These are phyloP conservation scores for Clitoria ternatea DNA, from an alignment of 306 rosid genomes.

Conservation along the genomic window DNA sequence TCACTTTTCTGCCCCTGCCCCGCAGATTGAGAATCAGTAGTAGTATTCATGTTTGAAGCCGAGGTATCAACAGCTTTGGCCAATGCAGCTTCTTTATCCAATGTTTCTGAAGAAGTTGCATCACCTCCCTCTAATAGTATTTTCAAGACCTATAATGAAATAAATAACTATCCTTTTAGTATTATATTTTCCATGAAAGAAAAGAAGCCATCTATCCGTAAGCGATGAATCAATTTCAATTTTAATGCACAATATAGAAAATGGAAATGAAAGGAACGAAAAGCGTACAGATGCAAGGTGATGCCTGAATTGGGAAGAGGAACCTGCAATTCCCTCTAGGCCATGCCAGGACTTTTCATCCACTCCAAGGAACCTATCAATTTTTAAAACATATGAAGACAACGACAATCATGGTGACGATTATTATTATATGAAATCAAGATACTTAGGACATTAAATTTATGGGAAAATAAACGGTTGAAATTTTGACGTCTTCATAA, in stretches of 20 bases:
- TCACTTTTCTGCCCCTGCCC: conserved; percentile 39
- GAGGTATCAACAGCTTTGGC: conserved; percentile 58
- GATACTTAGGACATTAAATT: too few relatives aligned
- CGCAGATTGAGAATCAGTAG: conserved; percentile 25
- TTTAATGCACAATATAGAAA: neutral
- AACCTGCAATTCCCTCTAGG: conserved; percentile 44
- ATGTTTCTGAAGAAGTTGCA: conserved; percentile 37
- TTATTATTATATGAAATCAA: too few relatives aligned
- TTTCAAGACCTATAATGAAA: conserved; percentile 61
- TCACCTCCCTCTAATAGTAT: conserved; percentile 58
- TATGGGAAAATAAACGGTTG: too few relatives aligned
- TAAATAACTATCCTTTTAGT: conserved; percentile 5
- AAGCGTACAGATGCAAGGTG: conserved; percentile 43
- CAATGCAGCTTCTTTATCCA: conserved; percentile 61
- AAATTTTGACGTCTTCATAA: too few relatives aligned
- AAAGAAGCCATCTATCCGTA: neutral
- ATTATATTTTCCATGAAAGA: neutral
- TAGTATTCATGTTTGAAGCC: conserved; percentile 38
- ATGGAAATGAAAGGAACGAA: neutral
- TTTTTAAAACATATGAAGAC: too few relatives aligned
- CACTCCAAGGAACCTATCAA: conserved; percentile 45
- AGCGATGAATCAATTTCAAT: conserved; percentile 7
- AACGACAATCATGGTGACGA: too few relatives aligned
- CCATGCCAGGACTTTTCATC: conserved; percentile 47
- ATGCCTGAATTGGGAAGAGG: conserved; percentile 48